Conservation (phyloP, 768 basidiomycete species). For the Phylloporus sp. region DNA sequence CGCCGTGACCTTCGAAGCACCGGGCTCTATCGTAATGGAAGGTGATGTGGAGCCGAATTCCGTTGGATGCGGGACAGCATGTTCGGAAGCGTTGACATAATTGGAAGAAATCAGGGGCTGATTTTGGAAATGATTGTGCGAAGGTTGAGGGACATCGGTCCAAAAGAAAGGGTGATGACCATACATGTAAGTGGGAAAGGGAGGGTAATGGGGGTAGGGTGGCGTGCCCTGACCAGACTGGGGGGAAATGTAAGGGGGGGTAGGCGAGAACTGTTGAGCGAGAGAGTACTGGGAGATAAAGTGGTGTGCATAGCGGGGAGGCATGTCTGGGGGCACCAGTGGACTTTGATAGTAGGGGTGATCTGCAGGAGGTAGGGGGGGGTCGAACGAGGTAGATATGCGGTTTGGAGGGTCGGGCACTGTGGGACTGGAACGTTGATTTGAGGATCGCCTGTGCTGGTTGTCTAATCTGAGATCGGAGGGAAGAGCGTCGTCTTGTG, state of each 20-base stretch:
- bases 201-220: constrained; percentile 34
- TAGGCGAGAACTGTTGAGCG: constrained; percentile 11
- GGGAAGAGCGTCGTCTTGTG: constrained; percentile 33
- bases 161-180: constrained; percentile 39
- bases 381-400: constrained; percentile 11
- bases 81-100: constrained; percentile 12
- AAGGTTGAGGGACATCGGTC: constrained; percentile 24
- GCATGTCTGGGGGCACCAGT: constrained; percentile 23
- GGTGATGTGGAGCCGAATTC: constrained; percentile 19
- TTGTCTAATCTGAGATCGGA: constrained; percentile 24
- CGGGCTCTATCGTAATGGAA: constrained; percentile 11
- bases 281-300: constrained; percentile 16
- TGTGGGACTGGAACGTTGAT: constrained; percentile 18
- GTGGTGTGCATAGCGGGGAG: constrained; percentile 14
- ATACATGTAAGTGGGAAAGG: constrained; percentile 33
- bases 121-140: constrained; percentile 17
- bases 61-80: constrained; percentile 4
- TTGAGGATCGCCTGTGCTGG: constrained; percentile 11
- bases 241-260: constrained; percentile 21
- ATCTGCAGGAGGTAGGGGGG: constrained; percentile 8
- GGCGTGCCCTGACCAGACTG: constrained; percentile 31
- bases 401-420: constrained; percentile 14
- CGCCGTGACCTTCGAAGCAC: constrained; percentile 1
- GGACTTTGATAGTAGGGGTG: constrained; percentile 17
- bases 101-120: constrained; percentile 10